Percentiles rank a stretch among this genome's conserved stretches.
These are phyloP conservation scores for Calocybe gambosa DNA, from an alignment of 1,284 basidiomycete genomes.

Conservation along the genomic window DNA sequence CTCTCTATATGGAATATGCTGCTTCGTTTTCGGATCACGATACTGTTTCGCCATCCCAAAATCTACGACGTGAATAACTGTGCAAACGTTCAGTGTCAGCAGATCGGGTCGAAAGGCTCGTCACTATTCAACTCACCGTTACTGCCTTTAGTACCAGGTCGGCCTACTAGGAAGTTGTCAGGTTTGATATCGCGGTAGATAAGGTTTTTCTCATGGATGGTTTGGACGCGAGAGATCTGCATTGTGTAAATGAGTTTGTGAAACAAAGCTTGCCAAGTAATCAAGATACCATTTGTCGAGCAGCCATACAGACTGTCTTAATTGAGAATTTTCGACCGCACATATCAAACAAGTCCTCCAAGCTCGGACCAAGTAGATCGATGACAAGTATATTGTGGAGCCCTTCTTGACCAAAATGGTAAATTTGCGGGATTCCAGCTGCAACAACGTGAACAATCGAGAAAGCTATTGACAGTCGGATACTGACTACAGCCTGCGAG, in stretches of 20 bases:
- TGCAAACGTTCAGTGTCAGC: conserved; percentile 6
- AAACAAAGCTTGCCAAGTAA: not conserved
- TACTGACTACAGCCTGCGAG: conserved; percentile 85
- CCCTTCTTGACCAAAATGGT: conserved; percentile 98
- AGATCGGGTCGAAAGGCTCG: conserved; percentile 2
- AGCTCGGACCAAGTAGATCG: conserved; percentile 87
- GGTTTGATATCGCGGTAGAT: conserved; percentile 98
- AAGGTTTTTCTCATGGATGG: conserved; percentile 95
- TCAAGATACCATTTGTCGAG: conserved; percentile 84
- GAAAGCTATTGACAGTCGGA: conserved; percentile 8
- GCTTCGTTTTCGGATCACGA: conserved; percentile 93
- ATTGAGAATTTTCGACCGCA: conserved; percentile 91
- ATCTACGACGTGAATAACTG: conserved; percentile 63
- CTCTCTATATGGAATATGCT: conserved; percentile 95
- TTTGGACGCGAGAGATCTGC: conserved; percentile 85
- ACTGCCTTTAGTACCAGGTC: conserved; percentile 81
- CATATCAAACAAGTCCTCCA: conserved; percentile 96
- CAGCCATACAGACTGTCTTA: conserved; percentile 97
- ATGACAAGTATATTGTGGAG: conserved; percentile 96
- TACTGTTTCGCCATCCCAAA: conserved; percentile 99
- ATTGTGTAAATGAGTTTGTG: conserved; percentile 2
- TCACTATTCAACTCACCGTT: conserved; percentile 47
- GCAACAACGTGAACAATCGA: conserved; percentile 15
- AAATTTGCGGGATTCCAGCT: conserved; percentile 93
- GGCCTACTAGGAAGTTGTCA: conserved; percentile 93